Base-by-base conservation (phyloP, 306 rosid species). In the Prosopis cineraria region DNA sequence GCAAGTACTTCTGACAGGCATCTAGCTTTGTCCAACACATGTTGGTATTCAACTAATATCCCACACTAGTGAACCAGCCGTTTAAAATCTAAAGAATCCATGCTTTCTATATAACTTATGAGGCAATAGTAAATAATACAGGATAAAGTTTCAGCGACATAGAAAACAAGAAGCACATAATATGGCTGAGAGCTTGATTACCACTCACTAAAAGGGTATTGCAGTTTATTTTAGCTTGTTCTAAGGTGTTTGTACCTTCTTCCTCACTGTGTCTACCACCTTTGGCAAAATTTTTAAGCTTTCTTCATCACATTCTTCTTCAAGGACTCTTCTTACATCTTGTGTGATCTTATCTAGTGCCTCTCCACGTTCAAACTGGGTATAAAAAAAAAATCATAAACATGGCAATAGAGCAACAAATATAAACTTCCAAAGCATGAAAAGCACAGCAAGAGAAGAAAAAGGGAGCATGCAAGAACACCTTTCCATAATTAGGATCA, bases 321-420 rank as follows among this genome's bases (percentile, higher is more conserved):
- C 96, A 64, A 95, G 88, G 71, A 78, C 88, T 80, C 71, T 91
- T 88, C 68, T 89, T 37, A 92, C 98, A 79, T 91, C 97, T 84
- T 89, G 89, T 20, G 90, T 27, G 78, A 95, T 95, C 68, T 90
- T 89, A 3, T 95, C 98, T 71, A 95, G 83, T 70, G 97, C 98
- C 85, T 90, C 91, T 68, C 98, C 98, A 50, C 98, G 98, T 85
- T 93, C 97, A 88, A 93, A 92, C 98, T 95, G 78, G 20, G 85
- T 44, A 50, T 70, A 58, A 85, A 68, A 82, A 73, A 36, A 74
- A 44, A 67, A 40, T 16, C 44, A 74, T 25, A 69, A 69, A 70
- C 72, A 74, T 20, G 44, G 74, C 12, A 41, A 64, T 47, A 2
- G 25, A 62, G 39, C 25, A 52, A 72, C 34, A 4, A 33, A 33